Evolutionary conservation across 306 rosid species (phyloP).

Genomic region (Delonix regia): DNA sequence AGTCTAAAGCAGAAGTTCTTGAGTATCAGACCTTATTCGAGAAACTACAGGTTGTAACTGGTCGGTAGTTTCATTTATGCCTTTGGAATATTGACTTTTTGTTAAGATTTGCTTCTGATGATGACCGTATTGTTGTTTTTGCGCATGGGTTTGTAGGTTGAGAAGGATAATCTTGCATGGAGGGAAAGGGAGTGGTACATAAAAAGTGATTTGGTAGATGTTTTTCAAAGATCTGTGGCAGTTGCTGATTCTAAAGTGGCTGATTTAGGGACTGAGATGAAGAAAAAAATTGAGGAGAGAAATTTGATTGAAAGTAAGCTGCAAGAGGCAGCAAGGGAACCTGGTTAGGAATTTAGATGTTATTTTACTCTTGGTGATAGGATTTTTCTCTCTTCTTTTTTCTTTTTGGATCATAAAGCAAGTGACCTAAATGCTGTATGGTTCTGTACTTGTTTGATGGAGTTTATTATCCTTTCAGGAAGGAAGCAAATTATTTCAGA

Average conservation of each 20-base stretch:
- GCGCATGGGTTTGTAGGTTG: conserved; percentile 62
- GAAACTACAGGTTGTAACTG: conserved; percentile 98
- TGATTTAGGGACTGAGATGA: conserved; percentile 65
- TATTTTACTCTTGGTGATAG: background rate
- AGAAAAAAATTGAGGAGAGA: conserved; percentile 65
- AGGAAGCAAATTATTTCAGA: conserved; percentile 84
- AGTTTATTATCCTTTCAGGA: conserved; percentile 60
- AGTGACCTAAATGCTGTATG: conserved; percentile 11
- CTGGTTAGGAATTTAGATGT: conserved; percentile 51
- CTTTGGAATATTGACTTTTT: conserved; percentile 33
- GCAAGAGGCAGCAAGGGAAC: conserved; percentile 79
- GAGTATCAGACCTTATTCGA: conserved; percentile 71
- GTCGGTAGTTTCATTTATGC: conserved; percentile 80
- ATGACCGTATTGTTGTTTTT: conserved; percentile 38
- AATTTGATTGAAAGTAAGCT: conserved; percentile 64
- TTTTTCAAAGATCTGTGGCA: conserved; percentile 65
- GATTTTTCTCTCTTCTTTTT: background rate
- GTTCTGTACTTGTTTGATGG: conserved; percentile 35
- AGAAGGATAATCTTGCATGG: conserved; percentile 89
- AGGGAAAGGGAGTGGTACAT: conserved; percentile 84
- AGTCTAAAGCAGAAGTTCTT: conserved; percentile 66
- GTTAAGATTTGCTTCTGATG: conserved; percentile 37
- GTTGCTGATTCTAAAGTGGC: conserved; percentile 66
- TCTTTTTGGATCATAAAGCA: background rate
- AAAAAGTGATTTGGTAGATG: conserved; percentile 77